Evolutionary conservation across 2,329 filamentous ascomycete species (phyloP).

Genomic region (Dothiorella sarmentorum): DNA sequence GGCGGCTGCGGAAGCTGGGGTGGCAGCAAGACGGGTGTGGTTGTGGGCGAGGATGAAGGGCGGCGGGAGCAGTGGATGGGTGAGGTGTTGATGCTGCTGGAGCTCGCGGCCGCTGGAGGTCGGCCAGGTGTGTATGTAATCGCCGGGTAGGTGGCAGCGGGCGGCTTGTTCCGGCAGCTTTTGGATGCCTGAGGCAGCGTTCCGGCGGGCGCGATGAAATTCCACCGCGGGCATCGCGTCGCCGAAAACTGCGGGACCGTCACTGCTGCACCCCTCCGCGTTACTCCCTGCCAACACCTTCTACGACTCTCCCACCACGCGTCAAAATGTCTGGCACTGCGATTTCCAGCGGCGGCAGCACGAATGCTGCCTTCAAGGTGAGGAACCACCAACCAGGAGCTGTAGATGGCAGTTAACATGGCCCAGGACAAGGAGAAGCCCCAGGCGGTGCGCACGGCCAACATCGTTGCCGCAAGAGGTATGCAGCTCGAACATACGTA

Average conservation of each 20-base stretch:
- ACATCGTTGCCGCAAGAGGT: constrained; percentile 97
- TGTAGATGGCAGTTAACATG: constrained; percentile 36
- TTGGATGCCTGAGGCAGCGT: constrained; percentile 7
- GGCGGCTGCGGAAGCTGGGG: background rate
- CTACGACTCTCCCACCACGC: constrained; percentile 16
- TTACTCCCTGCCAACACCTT: constrained; percentile 16
- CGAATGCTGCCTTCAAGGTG: constrained; percentile 67
- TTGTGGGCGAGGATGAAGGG: constrained; percentile 6
- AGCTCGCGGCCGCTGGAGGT: constrained; percentile 1
- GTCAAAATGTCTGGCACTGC: constrained; percentile 47
- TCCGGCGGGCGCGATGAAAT: constrained; percentile 14
- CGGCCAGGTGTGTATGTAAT: constrained; percentile 16
- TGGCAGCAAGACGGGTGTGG: constrained; percentile 7
- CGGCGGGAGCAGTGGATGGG: background rate
- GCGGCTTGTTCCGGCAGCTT: constrained; percentile 1
- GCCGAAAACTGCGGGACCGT: constrained; percentile 14
- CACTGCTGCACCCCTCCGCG: constrained; percentile 18
- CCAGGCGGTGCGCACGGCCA: constrained; percentile 89
- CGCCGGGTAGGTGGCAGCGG: constrained; percentile 4
- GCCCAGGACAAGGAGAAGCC: constrained; percentile 90
- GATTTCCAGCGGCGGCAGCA: constrained; percentile 34
- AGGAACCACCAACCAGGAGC: constrained; percentile 9
- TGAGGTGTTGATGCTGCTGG: constrained; percentile 10
- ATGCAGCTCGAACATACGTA: constrained; percentile 32
- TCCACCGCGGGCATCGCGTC: constrained; percentile 16